phyloP scores from a whole-genome alignment of 305 asterid species.

The Euphrasia arctica region DNA sequence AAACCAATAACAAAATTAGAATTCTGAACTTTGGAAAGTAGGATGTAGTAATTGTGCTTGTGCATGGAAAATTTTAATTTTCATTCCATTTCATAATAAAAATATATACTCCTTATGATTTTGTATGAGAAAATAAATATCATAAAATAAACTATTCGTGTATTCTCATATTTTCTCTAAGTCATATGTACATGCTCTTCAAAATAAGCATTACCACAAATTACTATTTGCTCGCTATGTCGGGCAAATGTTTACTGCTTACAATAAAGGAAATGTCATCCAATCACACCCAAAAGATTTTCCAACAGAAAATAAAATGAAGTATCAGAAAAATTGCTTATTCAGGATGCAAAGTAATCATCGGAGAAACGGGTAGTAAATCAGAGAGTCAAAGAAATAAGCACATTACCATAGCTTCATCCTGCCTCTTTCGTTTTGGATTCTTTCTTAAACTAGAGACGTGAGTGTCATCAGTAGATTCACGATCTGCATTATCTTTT shows the following conservation, averaged over 20 bases:
- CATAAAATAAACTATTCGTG: background rate
- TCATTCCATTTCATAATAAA: background rate
- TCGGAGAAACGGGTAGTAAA: constrained; percentile 16
- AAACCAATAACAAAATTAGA: constrained; percentile 19
- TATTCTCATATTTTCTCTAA: background rate
- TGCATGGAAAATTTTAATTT: background rate
- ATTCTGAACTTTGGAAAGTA: constrained; percentile 7
- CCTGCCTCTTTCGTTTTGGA: constrained; percentile 38
- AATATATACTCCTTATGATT: too few species aligned
- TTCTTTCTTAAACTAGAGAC: constrained; percentile 31
- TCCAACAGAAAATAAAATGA: constrained; percentile 20
- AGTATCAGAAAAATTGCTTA: constrained; percentile 16
- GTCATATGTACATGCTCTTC: background rate
- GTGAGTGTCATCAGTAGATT: constrained; percentile 30
- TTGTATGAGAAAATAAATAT: too few species aligned
- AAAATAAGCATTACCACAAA: background rate
- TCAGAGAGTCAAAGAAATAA: constrained; percentile 22
- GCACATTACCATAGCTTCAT: constrained; percentile 38
- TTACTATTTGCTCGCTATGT: background rate
- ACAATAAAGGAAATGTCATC: background rate
- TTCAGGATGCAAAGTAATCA: constrained; percentile 14
- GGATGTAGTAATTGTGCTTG: constrained; percentile 8
- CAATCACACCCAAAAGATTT: background rate
- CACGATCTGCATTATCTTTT: constrained; percentile 33
- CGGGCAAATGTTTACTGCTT: too few species aligned